Percentiles rank a stretch among this genome's conserved stretches.
These are phyloP conservation scores for Glycine latifolia DNA, from an alignment of 306 rosid species.

Conservation along the genomic window DNA sequence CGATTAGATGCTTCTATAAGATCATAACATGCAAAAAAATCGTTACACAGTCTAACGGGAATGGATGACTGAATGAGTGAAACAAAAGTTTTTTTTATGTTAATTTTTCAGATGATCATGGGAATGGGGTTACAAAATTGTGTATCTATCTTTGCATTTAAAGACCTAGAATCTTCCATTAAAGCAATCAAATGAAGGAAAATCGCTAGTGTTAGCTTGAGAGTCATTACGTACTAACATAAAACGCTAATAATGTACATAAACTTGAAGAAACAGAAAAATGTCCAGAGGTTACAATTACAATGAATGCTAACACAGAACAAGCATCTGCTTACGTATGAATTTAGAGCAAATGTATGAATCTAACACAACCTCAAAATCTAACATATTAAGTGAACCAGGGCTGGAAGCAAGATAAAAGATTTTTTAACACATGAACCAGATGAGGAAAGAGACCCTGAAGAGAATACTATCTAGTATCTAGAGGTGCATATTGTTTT, in stretches of 20 bases:
- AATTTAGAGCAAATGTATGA: not conserved
- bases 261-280: not conserved
- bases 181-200: not conserved
- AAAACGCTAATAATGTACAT: not conserved
- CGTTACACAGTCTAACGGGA: not conserved
- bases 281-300: no score
- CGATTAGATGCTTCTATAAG: not conserved
- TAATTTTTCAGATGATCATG: not conserved
- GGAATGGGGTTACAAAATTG: not conserved
- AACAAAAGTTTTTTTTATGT: not conserved
- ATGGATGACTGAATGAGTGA: not conserved
- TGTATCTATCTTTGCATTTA: not conserved
- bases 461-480: no score
- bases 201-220: not conserved
- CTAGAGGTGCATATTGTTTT: no score
- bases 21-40: not conserved
- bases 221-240: not conserved
- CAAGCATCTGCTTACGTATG: not conserved
- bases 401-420: no score
- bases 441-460: no score
- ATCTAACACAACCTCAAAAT: not conserved
- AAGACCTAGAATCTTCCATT: not conserved
- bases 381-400: no score
- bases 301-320: no score
- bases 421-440: no score